Percentiles rank a stretch among this genome's conserved stretches.
These are phyloP conservation scores for Echria macrotheca DNA, from an alignment of 495 filamentous ascomycete species.

Conservation along the genomic window DNA sequence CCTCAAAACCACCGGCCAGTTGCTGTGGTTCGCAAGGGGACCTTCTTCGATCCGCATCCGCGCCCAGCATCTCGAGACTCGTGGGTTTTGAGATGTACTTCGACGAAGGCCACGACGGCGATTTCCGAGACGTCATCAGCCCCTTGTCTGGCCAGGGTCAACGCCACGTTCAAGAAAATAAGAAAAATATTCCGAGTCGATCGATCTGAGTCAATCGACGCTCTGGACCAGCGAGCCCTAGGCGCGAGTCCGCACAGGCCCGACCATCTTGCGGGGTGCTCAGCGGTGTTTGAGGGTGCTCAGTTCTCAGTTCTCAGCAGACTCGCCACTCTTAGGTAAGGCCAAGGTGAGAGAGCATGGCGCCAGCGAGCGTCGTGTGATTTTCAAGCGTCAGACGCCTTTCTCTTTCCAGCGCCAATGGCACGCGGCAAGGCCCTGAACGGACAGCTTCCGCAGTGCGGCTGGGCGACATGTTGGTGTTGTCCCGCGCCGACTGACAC, in stretches of 20 bases:
- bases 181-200: conserved; percentile 17
- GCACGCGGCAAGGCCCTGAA: conserved; percentile 5
- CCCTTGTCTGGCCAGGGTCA: background rate
- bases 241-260: conserved; percentile 3
- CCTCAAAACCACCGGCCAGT: conserved; percentile 6
- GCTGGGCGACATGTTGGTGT: too few relatives aligned
- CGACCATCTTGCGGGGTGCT: too few relatives aligned
- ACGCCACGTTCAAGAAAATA: background rate
- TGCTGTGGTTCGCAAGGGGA: conserved; percentile 9
- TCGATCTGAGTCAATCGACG: conserved; percentile 13
- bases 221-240: background rate
- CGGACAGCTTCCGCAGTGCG: too few relatives aligned
- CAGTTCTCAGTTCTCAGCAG: too few relatives aligned
- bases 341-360: background rate
- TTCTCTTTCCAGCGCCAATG: conserved; percentile 10
- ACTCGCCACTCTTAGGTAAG: too few relatives aligned
- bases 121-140: conserved; percentile 3
- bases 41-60: conserved; percentile 1
- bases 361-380: background rate
- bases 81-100: background rate
- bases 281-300: too few relatives aligned
- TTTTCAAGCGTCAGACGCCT: too few relatives aligned
- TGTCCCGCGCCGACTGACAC: conserved; percentile 25
- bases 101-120: conserved; percentile 1
- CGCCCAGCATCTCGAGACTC: background rate